Evolutionary conservation across 73 alveolate species (phyloP).

Genomic region (Tetrahymena borealis): DNA sequence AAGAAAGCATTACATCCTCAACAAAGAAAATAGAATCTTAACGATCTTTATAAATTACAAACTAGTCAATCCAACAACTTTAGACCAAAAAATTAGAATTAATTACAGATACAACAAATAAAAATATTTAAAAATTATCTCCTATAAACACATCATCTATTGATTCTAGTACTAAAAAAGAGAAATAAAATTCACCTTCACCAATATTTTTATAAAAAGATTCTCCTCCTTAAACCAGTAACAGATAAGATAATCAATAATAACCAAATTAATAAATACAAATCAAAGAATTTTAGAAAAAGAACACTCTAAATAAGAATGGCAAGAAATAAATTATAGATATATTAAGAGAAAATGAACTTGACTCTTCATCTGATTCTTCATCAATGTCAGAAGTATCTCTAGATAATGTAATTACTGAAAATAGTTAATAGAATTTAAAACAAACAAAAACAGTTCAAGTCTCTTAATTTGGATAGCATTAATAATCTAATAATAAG

Average conservation of each 20-base stretch:
- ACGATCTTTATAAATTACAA: not conserved
- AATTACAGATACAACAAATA: not conserved
- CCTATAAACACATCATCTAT: not conserved
- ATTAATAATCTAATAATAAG: not conserved
- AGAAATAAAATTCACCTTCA: not conserved
- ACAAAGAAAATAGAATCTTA: not conserved
- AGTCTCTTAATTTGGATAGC: not conserved
- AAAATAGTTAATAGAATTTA: too few species aligned
- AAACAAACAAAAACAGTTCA: too few species aligned
- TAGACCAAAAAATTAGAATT: not conserved
- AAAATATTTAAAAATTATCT: not conserved
- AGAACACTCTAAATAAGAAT: too few species aligned
- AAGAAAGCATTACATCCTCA: not conserved
- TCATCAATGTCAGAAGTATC: too few species aligned
- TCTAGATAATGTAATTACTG: too few species aligned
- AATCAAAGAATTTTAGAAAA: too few species aligned
- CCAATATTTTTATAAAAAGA: not conserved
- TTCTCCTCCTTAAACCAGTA: not conserved
- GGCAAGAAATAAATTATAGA: too few species aligned
- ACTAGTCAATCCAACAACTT: too few species aligned
- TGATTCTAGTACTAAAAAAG: not conserved
- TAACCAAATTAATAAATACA: too few species aligned
- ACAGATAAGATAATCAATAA: not conserved
- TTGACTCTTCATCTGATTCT: too few species aligned
- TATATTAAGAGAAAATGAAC: too few species aligned